phyloP scores from a whole-genome alignment of 2,329 filamentous ascomycete genomes.

The Diaporthe australafricana region DNA sequence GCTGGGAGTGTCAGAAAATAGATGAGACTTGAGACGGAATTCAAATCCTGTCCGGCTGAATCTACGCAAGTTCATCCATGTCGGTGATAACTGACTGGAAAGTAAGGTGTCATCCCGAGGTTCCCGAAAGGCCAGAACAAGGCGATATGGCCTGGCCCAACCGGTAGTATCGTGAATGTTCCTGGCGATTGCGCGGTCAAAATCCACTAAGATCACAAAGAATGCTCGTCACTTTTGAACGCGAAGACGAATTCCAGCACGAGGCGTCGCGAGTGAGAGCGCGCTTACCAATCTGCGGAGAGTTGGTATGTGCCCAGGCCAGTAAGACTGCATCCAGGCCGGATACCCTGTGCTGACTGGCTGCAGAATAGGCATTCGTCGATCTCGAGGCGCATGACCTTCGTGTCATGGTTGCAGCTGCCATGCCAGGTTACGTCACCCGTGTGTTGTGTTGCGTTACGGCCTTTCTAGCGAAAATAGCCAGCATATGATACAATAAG shows the following conservation, averaged over 20 bases:
- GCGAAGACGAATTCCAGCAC: not conserved
- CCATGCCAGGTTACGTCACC: not conserved
- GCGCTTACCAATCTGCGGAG: not conserved
- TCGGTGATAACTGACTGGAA: not conserved
- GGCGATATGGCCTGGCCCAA: not conserved
- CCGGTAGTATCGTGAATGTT: not conserved
- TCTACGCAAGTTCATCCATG: not conserved
- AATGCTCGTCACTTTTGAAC: not conserved
- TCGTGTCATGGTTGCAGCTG: not conserved
- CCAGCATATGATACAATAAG: not conserved
- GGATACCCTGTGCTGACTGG: not conserved
- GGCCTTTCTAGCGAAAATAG: not conserved
- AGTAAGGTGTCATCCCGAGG: no score
- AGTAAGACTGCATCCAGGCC: not conserved
- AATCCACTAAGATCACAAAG: not conserved
- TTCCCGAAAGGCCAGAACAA: no score
- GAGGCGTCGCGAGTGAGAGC: not conserved
- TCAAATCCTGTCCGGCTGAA: not conserved
- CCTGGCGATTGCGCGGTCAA: not conserved
- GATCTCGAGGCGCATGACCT: not conserved
- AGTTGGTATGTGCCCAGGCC: not conserved
- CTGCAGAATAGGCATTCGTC: not conserved
- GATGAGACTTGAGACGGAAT: not conserved
- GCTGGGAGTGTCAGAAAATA: slow-evolving; percentile 35
- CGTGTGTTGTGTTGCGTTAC: no score